Base-by-base conservation (phyloP, 176 grass and related monocot genomes). In the Oryza glumipatula region DNA sequence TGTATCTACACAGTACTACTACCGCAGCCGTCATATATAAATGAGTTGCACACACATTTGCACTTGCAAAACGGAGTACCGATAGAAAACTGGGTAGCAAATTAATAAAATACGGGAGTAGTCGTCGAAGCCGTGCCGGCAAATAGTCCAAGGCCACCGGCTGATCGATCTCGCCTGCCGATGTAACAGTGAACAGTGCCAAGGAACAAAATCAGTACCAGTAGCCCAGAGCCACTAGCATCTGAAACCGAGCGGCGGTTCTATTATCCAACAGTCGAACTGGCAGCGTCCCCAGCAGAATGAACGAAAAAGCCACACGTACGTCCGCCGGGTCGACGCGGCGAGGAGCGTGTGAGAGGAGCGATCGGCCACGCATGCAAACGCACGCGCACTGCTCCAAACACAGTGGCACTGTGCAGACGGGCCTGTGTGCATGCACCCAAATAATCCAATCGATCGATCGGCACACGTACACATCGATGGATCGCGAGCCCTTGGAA, bases 341-440 rank as follows among this genome's bases (percentile, higher is more conserved):
- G n/a, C 58, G 58, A 1, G 36, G 21, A 23, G 58, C 4, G 4
- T 38, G 41, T 38, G 41, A 44, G 19, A 23, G 74, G 35, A 12
- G 17, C 61, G 13, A 46, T 44, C 60, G 60, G 38, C 44, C 76
- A 26, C 44, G 23, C 26, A 51, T 22, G 23, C 26, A 51, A 32
- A 49, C 54, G 52, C 52, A 61, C 56, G 56, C 19, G 21, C 56
- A 8, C 47, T 56, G 56, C 56, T 60, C 56, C 19, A 9, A 32
- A 32, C 30, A 19, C 54, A 60, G 54, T 19, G 2, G 0, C 54
- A 19, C 54, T 58, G 17, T 58, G 54, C 54, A 8, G 54, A 58
- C 54, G 54, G 54, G 13, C 19, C 26, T 9, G 72, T 47, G 73
- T 48, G 73, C 79, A 77, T 58, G 73, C 73, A 72, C 73, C 86